These are phyloP conservation scores for Ganoderma multipileum DNA, from an alignment of 1,284 basidiomycete genomes.

Conservation along the genomic window DNA sequence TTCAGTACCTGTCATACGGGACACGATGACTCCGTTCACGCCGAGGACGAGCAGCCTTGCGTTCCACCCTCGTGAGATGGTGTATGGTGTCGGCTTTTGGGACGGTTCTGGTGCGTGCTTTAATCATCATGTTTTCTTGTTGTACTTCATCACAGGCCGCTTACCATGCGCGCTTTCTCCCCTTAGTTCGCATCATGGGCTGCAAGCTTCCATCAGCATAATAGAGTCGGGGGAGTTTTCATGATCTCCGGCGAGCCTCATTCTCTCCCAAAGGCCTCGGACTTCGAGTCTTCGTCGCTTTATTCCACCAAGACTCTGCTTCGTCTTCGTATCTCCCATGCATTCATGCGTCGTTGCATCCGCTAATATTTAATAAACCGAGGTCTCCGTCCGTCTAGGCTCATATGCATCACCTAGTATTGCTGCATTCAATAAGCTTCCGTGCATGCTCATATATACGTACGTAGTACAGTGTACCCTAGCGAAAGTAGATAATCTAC, in stretches of 20 bases:
- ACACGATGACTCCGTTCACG: slow-evolving; percentile 63
- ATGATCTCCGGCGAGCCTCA: background rate
- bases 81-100: slow-evolving; percentile 74
- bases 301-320: background rate
- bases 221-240: slow-evolving; percentile 14
- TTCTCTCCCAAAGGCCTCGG: background rate
- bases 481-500: slow-evolving; percentile 29
- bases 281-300: slow-evolving; percentile 7
- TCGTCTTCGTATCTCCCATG: background rate
- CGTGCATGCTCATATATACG: slow-evolving; percentile 22
- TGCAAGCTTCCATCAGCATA: slow-evolving; percentile 46
- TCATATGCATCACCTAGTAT: slow-evolving; percentile 1
- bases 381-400: background rate
- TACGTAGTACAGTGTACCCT: slow-evolving; percentile 30
- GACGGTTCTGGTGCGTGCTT: slow-evolving; percentile 70
- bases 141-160: slow-evolving; percentile 6
- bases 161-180: slow-evolving; percentile 16
- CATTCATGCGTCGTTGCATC: background rate
- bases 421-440: slow-evolving; percentile 2
- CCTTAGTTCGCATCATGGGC: slow-evolving; percentile 52
- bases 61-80: slow-evolving; percentile 85
- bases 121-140: background rate
- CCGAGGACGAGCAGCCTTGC: slow-evolving; percentile 67
- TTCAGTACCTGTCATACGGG: slow-evolving; percentile 56
- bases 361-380: background rate